Conservation (phyloP, 805 yeast genomes). For the Candida quercuum region DNA sequence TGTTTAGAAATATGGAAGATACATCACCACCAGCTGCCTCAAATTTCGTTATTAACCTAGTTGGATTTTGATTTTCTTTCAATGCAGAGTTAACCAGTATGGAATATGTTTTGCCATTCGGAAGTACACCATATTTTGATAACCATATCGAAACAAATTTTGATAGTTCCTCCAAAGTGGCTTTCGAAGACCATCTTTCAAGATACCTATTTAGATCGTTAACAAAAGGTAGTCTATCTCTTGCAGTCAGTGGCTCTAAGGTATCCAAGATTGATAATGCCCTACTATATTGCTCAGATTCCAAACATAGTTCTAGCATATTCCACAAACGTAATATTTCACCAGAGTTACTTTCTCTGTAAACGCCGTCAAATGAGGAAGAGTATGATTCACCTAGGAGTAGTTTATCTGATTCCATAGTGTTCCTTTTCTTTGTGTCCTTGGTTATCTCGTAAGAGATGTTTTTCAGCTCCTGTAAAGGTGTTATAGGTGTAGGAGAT, state of each 20-base stretch:
- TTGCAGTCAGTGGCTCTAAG: constrained; percentile 42
- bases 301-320: constrained; percentile 70
- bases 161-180: constrained; percentile 38
- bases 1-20: constrained; percentile 17
- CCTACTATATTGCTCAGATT: constrained; percentile 58
- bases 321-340: constrained; percentile 70
- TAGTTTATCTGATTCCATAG: constrained; percentile 5
- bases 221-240: constrained; percentile 42
- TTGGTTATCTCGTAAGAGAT: constrained; percentile 1
- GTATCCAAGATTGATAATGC: constrained; percentile 66
- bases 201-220: constrained; percentile 69
- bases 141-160: constrained; percentile 32
- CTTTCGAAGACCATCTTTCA: constrained; percentile 31
- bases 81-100: constrained; percentile 36
- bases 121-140: constrained; percentile 27
- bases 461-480: constrained; percentile 14
- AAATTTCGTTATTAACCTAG: constrained; percentile 22
- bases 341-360: constrained; percentile 33
- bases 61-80: constrained; percentile 16
- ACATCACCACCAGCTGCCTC: constrained; percentile 24
- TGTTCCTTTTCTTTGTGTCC: neutral
- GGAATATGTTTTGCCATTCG: constrained; percentile 57
- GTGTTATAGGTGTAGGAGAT: neutral
- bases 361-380: constrained; percentile 16
- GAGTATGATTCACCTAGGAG: constrained; percentile 15